phyloP scores from a whole-genome alignment of 2,329 filamentous ascomycete species.

The Penicillium sp. region DNA sequence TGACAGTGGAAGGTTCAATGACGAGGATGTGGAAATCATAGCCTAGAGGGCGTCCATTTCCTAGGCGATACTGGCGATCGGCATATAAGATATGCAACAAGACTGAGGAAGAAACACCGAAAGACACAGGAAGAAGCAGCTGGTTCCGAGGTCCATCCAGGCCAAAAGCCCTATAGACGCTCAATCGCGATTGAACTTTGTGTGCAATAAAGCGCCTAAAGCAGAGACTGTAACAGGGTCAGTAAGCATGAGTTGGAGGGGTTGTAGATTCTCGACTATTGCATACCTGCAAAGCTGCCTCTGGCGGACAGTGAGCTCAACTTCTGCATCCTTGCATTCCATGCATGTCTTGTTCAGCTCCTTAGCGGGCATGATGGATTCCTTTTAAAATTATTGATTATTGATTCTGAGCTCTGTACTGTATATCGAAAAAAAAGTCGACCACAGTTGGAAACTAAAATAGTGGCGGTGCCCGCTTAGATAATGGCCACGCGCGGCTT shows the following conservation, averaged over 20 bases:
- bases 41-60: conserved; percentile 55
- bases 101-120: conserved; percentile 75
- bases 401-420: background rate
- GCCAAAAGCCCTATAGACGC: conserved; percentile 50
- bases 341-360: conserved; percentile 48
- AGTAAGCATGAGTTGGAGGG: conserved; percentile 13
- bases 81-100: conserved; percentile 73
- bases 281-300: conserved; percentile 61
- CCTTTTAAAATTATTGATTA: background rate
- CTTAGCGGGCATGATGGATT: conserved; percentile 34
- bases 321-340: conserved; percentile 55
- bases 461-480: conserved; percentile 26
- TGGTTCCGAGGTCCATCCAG: conserved; percentile 39
- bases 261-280: conserved; percentile 5
- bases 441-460: conserved; percentile 14
- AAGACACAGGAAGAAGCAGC: conserved; percentile 77
- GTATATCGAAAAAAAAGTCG: conserved; percentile 17
- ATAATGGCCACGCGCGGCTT: conserved; percentile 28
- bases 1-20: conserved; percentile 43
- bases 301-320: conserved; percentile 56
- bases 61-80: conserved; percentile 55
- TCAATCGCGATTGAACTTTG: conserved; percentile 78
- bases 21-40: conserved; percentile 60
- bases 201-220: conserved; percentile 73
- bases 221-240: conserved; percentile 58